Evolutionary conservation across 371 early-diverging fungal genomes (phyloP).

Genomic region (Mucor ambiguus): DNA sequence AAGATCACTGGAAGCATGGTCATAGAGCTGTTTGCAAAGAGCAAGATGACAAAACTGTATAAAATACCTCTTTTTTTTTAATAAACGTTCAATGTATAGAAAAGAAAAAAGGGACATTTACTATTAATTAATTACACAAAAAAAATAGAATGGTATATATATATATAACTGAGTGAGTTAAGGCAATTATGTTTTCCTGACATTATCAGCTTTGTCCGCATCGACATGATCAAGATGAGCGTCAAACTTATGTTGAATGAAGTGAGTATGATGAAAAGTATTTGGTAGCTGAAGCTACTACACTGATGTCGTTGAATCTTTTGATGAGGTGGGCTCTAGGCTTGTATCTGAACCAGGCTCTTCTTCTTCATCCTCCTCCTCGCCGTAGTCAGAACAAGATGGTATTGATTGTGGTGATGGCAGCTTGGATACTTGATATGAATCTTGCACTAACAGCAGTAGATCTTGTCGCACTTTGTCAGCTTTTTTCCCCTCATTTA

Average conservation of each 20-base stretch:
- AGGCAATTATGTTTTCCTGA: no score
- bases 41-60: constrained; percentile 9
- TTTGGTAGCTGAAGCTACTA: background rate
- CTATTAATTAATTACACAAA: background rate
- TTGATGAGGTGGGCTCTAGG: constrained; percentile 6
- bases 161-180: background rate
- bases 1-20: constrained; percentile 63
- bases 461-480: constrained; percentile 11
- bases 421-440: background rate
- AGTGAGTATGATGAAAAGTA: no score
- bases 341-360: constrained; percentile 12
- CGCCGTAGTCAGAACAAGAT: background rate
- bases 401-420: background rate
- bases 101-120: background rate
- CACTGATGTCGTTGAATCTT: constrained; percentile 2
- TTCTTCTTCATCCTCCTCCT: background rate
- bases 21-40: constrained; percentile 55
- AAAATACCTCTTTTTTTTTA: background rate
- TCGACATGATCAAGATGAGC: no score
- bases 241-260: no score
- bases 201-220: no score
- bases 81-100: background rate
- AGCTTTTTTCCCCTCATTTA: constrained; percentile 24
- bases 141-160: background rate
- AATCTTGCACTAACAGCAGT: background rate